Conservation (phyloP, 1,139 yeast genomes). For the Magnusiomyces tetraspermus region DNA sequence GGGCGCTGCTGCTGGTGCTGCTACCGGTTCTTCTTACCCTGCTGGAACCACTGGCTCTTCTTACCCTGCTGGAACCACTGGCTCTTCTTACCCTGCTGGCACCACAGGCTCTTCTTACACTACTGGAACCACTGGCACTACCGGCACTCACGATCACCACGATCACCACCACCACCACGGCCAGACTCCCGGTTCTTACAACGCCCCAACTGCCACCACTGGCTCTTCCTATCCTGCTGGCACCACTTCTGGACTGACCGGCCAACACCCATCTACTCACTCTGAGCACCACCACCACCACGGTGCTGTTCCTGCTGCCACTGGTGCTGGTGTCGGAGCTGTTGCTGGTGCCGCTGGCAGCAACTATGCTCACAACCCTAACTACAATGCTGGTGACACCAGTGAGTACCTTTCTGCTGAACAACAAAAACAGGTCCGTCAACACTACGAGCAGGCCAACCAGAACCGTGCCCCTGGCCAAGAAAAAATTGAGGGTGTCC, state of each 20-base stretch:
- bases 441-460: slow-evolving; percentile 12
- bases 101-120: neutral
- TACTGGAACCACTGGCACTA: slow-evolving; percentile 3
- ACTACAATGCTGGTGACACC: neutral
- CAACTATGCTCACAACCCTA: neutral
- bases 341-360: neutral
- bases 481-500: slow-evolving; percentile 11
- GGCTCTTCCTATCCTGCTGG: neutral
- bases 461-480: slow-evolving; percentile 9
- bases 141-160: neutral
- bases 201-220: slow-evolving; percentile 2
- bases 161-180: neutral
- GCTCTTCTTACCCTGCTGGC: neutral
- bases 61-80: slow-evolving; percentile 1
- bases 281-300: neutral
- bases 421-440: slow-evolving; percentile 7
- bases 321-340: neutral
- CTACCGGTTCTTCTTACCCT: neutral
- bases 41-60: slow-evolving; percentile 5
- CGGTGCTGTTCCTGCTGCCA: neutral
- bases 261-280: slow-evolving; percentile 2
- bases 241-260: neutral
- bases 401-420: slow-evolving; percentile 11
- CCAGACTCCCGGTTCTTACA: neutral
- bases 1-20: neutral